A percentile compares a stretch with the other conserved stretches of the same genome.
Conservation (phyloP, 306 rosid genomes). For the Spatholobus suberectus region DNA sequence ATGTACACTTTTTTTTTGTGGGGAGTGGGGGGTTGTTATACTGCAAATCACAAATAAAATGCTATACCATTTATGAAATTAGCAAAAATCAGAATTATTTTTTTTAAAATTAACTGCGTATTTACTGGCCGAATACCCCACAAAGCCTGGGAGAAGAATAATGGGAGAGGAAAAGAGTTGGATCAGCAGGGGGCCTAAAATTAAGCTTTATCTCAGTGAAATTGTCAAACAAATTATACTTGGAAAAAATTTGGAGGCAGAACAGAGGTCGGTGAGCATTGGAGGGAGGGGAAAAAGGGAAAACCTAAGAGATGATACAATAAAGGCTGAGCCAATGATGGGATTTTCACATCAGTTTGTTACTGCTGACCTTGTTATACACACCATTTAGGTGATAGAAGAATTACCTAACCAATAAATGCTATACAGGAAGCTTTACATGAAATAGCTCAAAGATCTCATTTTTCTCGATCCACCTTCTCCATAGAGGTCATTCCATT, state of each 20-base stretch:
- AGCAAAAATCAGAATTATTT: slow-evolving; percentile 29
- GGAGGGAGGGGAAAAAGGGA: slow-evolving; percentile 17
- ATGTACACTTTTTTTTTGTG: too few relatives aligned
- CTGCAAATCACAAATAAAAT: background rate
- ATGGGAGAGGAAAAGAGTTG: background rate
- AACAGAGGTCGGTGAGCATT: slow-evolving; percentile 3
- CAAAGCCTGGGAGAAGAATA: background rate
- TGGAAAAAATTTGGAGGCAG: slow-evolving; percentile 33
- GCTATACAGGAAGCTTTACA: slow-evolving; percentile 78
- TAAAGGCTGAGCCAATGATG: slow-evolving; percentile 20
- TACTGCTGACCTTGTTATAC: slow-evolving; percentile 35
- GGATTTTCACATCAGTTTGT: slow-evolving; percentile 33
- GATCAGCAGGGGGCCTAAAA: slow-evolving; percentile 29
- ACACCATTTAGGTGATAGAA: slow-evolving; percentile 42
- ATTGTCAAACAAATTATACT: slow-evolving; percentile 24
- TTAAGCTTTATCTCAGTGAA: slow-evolving; percentile 32
- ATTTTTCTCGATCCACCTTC: slow-evolving; percentile 94
- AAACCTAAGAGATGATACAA: slow-evolving; percentile 41
- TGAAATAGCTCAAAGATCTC: slow-evolving; percentile 87
- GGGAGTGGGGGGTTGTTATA: background rate
- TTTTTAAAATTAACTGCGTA: slow-evolving; percentile 31
- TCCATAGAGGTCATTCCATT: slow-evolving; percentile 95
- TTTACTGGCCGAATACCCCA: slow-evolving; percentile 43
- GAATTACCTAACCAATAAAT: slow-evolving; percentile 52
- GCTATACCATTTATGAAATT: background rate